Percentiles rank a stretch among this genome's conserved stretches.
Conservation (phyloP, 345 rosid genomes). For the Eutrema yunnanense region DNA sequence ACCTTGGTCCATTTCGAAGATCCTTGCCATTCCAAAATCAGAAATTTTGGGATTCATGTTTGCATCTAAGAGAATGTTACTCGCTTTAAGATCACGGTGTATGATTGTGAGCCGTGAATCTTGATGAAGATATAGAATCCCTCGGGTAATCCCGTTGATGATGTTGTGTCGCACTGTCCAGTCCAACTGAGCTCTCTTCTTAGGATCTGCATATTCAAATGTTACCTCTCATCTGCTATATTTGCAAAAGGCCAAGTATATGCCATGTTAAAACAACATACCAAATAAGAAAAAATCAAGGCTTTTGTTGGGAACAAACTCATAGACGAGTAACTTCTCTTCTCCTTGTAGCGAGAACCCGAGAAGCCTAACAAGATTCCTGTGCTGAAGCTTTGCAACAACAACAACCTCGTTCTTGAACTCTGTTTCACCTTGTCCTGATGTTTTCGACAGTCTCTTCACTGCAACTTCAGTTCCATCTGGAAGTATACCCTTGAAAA, state of each 20-base stretch:
- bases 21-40: slow-evolving; percentile 57
- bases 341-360: slow-evolving; percentile 8
- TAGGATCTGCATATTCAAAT: slow-evolving; percentile 19
- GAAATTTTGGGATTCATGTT: slow-evolving; percentile 54
- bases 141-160: slow-evolving; percentile 36
- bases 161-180: slow-evolving; percentile 41
- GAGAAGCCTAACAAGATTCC: slow-evolving; percentile 13
- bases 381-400: slow-evolving; percentile 18
- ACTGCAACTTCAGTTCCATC: slow-evolving; percentile 17
- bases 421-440: slow-evolving; percentile 5
- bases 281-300: slow-evolving; percentile 16
- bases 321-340: slow-evolving; percentile 13
- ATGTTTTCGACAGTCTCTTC: slow-evolving; percentile 9
- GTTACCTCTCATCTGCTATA: neutral
- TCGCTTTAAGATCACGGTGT: slow-evolving; percentile 53
- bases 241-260: neutral
- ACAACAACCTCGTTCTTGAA: slow-evolving; percentile 20
- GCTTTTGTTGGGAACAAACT: slow-evolving; percentile 19
- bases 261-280: neutral
- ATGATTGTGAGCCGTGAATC: slow-evolving; percentile 46
- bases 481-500: neutral
- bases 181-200: slow-evolving; percentile 20
- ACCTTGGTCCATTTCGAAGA: slow-evolving; percentile 32
- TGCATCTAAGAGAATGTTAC: slow-evolving; percentile 45
- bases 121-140: slow-evolving; percentile 32